Evolutionary conservation across 2,329 filamentous ascomycete species (phyloP), one percentile per base, ranked within the genome.

Genomic region (Colletotrichum incanum): DNA sequence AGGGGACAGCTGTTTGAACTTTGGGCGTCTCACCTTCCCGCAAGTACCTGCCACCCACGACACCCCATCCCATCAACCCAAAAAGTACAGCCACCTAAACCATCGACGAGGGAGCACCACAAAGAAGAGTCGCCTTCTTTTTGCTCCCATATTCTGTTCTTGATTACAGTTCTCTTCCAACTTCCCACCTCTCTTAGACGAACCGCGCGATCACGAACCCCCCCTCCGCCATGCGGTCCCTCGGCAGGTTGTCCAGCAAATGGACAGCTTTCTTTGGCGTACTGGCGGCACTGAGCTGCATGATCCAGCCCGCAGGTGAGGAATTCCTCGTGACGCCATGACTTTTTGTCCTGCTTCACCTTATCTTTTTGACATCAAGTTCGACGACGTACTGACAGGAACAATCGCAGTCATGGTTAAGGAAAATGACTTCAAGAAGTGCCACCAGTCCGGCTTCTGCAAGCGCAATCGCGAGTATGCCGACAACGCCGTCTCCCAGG

Each of bases 381-480:
- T 23, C 34, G 43, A 37, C 37, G 14, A 5, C 20, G 9, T 47
- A 43, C 56, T 71, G 37, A 71, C 56, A 28, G 11, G 28, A 12
- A 23, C 6, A 43, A 69, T 68, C 71, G 39, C 76, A 97, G 95
- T 90, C 75, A 88, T 90, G 78, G 96, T 99, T 64, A 99, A 99
- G 85, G 93, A 98, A 80, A 92, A 98, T 78, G 95, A 97, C 82
- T 99, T 98, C 88, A 99, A 98, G 81, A 98, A 93, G 78, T 99
- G 96, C 85, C 86, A 93, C 76, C 96, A 99, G 81, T 96, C 96
- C 5, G 96, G 96, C 78, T 99, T 99, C 86, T 99, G 96, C 85
- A 96, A 95, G 81, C 93, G 96, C 75, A 98, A 98, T 84, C 92
- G 96, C 81, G 93, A 90, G 49, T 95, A 93, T 80, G 96, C 96